Conservation (phyloP, 768 basidiomycete genomes). For the Boletus rubroflammeus region DNA sequence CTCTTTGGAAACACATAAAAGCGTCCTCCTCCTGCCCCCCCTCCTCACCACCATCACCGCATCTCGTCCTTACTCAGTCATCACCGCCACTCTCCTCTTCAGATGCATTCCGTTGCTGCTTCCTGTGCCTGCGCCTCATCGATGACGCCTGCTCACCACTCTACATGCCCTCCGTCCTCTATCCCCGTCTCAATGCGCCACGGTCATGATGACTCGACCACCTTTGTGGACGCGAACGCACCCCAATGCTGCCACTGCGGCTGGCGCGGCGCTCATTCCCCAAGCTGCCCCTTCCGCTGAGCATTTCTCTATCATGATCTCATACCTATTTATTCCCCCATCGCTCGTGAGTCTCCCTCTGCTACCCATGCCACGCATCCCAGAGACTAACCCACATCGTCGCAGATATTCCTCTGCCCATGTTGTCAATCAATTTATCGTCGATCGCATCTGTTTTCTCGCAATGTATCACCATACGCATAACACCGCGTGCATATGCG, state of each 20-base stretch:
- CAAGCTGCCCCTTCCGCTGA: slow-evolving; percentile 65
- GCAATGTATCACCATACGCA: slow-evolving; percentile 34
- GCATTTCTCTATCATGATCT: slow-evolving; percentile 13
- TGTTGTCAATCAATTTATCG: slow-evolving; percentile 30
- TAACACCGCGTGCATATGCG: slow-evolving; percentile 34
- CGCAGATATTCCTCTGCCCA: slow-evolving; percentile 18
- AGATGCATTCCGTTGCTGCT: slow-evolving; percentile 22
- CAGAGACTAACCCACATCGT: not conserved
- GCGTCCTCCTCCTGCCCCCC: slow-evolving; percentile 2
- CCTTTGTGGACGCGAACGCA: slow-evolving; percentile 48
- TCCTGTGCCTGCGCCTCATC: slow-evolving; percentile 13
- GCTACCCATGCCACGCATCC: not conserved
- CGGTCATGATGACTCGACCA: slow-evolving; percentile 25
- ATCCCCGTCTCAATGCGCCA: slow-evolving; percentile 24
- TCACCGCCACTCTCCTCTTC: not conserved
- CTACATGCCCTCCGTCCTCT: slow-evolving; percentile 10
- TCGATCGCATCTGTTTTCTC: slow-evolving; percentile 30
- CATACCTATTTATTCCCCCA: slow-evolving; percentile 28
- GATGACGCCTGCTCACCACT: slow-evolving; percentile 2
- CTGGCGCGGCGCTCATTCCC: slow-evolving; percentile 56
- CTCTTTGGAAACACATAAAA: slow-evolving; percentile 28
- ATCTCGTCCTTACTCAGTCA: not conserved
- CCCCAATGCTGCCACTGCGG: slow-evolving; percentile 80
- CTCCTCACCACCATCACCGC: not conserved
- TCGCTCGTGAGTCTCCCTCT: slow-evolving; percentile 17